Conservation (phyloP, 768 basidiomycete genomes). For the Udeniomyces megalosporus region DNA sequence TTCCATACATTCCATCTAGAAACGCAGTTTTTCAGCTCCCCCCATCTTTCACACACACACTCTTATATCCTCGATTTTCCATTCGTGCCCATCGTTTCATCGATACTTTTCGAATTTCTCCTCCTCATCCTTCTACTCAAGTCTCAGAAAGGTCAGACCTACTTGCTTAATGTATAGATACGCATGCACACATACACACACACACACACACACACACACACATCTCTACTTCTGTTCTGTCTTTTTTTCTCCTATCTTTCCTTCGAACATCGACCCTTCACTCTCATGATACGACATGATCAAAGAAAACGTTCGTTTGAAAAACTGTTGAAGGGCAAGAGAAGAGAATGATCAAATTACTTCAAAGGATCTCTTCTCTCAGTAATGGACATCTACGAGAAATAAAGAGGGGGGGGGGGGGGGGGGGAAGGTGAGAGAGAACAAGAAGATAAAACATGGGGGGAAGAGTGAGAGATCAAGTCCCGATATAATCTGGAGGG, state of each 20-base stretch:
- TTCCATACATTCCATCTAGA: slow-evolving; percentile 26
- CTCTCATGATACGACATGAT: not conserved
- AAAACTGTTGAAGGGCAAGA: slow-evolving; percentile 33
- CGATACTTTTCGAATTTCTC: no score
- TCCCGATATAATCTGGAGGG: no score
- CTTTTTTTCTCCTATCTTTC: no score
- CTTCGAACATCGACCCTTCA: no score
- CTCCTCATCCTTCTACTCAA: no score
- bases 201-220: no score
- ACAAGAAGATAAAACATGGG: not conserved
- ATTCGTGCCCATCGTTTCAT: no score
- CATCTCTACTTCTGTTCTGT: no score
- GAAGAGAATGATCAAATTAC: not conserved
- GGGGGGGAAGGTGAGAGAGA: not conserved
- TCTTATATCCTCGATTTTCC: slow-evolving; percentile 14
- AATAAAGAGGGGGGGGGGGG: not conserved
- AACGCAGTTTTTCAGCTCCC: slow-evolving; percentile 32
- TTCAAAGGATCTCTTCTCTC: not conserved
- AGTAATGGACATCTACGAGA: no score
- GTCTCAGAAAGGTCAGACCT: no score
- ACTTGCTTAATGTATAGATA: no score
- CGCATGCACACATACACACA: no score
- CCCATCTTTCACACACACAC: slow-evolving; percentile 28
- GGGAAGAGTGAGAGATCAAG: not conserved
- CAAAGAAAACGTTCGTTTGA: slow-evolving; percentile 33